Percentiles rank a stretch among this genome's conserved stretches.
Evolutionary conservation across 352 stramenopile genomes (phyloP).

Genomic region (Phytophthora quininea): DNA sequence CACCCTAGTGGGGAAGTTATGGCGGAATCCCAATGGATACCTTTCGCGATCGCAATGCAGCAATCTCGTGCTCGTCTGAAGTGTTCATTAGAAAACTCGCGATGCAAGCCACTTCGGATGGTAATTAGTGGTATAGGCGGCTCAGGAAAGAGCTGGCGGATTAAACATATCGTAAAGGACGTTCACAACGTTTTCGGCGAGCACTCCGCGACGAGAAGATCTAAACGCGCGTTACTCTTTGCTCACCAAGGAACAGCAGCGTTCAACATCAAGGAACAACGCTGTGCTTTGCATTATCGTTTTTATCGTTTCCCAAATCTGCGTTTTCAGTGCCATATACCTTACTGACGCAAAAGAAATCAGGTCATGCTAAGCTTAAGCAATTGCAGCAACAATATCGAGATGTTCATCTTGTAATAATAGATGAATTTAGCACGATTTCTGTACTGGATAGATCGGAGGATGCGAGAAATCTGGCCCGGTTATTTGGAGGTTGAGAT

Average conservation of each 20-base stretch:
- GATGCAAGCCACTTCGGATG: not conserved
- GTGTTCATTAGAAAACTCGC: not conserved
- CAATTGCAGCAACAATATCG: not conserved
- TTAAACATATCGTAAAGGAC: slow-evolving; percentile 13
- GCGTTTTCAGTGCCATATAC: slow-evolving; percentile 11
- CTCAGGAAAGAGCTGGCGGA: slow-evolving; percentile 5
- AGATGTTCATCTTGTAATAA: slow-evolving; percentile 8
- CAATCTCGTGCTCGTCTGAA: not conserved
- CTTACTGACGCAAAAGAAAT: not conserved
- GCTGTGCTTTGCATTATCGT: not conserved
- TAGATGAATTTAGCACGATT: slow-evolving; percentile 14
- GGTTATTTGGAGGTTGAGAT: not conserved
- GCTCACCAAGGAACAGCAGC: slow-evolving; percentile 11
- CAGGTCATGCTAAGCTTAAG: slow-evolving; percentile 2
- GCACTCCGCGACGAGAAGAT: not conserved
- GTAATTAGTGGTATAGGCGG: slow-evolving; percentile 3
- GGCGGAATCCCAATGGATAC: slow-evolving; percentile 12
- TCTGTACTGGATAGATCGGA: slow-evolving; percentile 12
- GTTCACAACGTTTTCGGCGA: slow-evolving; percentile 2
- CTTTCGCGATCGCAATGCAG: slow-evolving; percentile 6
- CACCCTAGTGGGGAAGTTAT: not conserved
- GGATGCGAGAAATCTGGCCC: slow-evolving; percentile 12
- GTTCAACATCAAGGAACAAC: slow-evolving; percentile 12
- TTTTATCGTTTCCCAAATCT: slow-evolving; percentile 6
- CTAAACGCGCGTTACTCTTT: slow-evolving; percentile 3